Evolutionary conservation across 202 grass and related monocot species (phyloP).

Genomic region (Zizania palustris): DNA sequence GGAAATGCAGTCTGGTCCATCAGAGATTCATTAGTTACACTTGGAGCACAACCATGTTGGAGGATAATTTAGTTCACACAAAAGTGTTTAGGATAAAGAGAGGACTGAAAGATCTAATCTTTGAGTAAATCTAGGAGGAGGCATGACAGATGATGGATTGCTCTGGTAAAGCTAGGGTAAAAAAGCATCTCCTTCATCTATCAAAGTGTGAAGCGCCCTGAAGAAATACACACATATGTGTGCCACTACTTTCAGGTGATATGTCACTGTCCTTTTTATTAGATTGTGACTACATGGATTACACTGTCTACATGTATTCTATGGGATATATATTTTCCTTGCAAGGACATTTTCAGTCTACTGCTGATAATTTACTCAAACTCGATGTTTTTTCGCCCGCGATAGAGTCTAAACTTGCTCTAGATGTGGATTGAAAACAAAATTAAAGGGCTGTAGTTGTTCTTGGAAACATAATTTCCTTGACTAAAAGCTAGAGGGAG

Average conservation of each 20-base stretch:
- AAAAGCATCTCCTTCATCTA: constrained; percentile 43
- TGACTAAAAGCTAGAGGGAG: constrained; percentile 44
- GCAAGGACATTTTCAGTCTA: neutral
- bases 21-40: constrained; percentile 13
- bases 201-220: constrained; percentile 43
- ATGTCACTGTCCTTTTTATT: constrained; percentile 37
- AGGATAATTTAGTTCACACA: constrained; percentile 45
- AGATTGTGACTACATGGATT: constrained; percentile 21
- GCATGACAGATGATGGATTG: constrained; percentile 38
- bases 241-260: constrained; percentile 46
- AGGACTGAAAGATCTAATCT: constrained; percentile 24
- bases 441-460: too few relatives aligned
- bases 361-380: neutral
- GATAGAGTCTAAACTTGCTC: neutral
- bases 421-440: constrained; percentile 7
- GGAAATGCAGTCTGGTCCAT: constrained; percentile 21
- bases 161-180: constrained; percentile 34
- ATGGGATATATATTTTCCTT: neutral
- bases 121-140: constrained; percentile 51
- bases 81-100: constrained; percentile 31
- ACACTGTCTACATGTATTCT: neutral
- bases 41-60: constrained; percentile 20
- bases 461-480: constrained; percentile 16
- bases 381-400: neutral
- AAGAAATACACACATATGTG: constrained; percentile 35